Conservation (phyloP, 345 rosid species). For the Eucalyptus regnans region DNA sequence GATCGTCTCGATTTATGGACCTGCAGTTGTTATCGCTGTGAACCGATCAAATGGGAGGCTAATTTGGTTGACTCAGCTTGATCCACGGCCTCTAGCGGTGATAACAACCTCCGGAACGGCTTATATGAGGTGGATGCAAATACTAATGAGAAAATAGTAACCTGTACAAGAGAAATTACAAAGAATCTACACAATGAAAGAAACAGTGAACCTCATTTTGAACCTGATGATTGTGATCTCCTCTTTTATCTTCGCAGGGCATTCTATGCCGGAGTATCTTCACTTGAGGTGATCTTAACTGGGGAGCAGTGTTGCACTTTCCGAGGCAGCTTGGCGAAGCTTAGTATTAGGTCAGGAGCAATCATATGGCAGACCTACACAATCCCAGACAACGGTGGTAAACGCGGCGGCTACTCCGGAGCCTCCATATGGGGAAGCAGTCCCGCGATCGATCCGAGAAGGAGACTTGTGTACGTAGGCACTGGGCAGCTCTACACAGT, state of each 20-base stretch:
- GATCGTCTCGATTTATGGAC: slow-evolving; percentile 28
- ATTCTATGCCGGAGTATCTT: slow-evolving; percentile 25
- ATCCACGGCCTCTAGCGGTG: slow-evolving; percentile 9
- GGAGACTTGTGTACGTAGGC: slow-evolving; percentile 28
- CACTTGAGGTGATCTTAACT: slow-evolving; percentile 18
- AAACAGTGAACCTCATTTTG: not conserved
- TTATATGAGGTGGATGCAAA: slow-evolving; percentile 12
- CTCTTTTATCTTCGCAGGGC: not conserved
- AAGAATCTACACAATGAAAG: not conserved
- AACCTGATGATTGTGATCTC: not conserved
- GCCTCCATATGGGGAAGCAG: slow-evolving; percentile 48
- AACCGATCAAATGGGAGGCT: slow-evolving; percentile 14
- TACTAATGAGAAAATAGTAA: not conserved
- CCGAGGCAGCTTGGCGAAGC: slow-evolving; percentile 24
- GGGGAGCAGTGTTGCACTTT: slow-evolving; percentile 23
- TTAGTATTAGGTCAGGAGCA: slow-evolving; percentile 3
- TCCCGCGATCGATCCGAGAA: slow-evolving; percentile 19
- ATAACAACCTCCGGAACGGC: slow-evolving; percentile 35
- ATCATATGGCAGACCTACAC: slow-evolving; percentile 23
- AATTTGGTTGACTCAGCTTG: slow-evolving; percentile 23
- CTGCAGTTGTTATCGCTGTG: slow-evolving; percentile 29
- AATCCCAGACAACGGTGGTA: slow-evolving; percentile 37
- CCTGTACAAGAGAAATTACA: not conserved
- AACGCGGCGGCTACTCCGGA: slow-evolving; percentile 26
- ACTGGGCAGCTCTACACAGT: slow-evolving; percentile 35